Base-by-base conservation (phyloP, 2,329 filamentous ascomycete genomes). In the Dactylella cylindrospora region DNA sequence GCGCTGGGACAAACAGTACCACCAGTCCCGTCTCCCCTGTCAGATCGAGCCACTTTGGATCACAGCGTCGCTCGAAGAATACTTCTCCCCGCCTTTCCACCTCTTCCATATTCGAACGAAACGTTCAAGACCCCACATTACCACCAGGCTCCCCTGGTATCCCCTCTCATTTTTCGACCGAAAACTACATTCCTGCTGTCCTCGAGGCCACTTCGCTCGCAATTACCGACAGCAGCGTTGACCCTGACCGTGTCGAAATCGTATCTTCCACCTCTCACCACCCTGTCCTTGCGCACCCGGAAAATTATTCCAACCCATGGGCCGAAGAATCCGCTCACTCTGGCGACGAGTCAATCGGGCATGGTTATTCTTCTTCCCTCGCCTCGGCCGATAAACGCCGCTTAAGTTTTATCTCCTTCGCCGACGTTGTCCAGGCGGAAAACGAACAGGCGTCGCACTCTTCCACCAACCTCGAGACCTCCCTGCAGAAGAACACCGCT, bases 321-420 rank as follows among this genome's bases (percentile, higher is more conserved):
- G 29, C 64, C 49, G 29, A 59, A 35, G 54, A 57, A 8, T 64
- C 59, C 4, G 44, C 54, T 5, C 55, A 62, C 13, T 65, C 64
- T 8, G 66, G 67, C 17, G 67, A 67, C 31, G 65, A 66, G 20
- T 46, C 65, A 51, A 35, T 40, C 64, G 52, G 66, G 32, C 29
- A 53, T n/a, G 31, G 46, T 2, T 50, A 57, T 22, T 46, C 49
- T 29, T 51, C 54, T 4, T 51, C 59, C 8, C 39, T 57, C 1
- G 59, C 59, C 26, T 45, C 51, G 7, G 67, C 53, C 15, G 66
- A 68, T 32, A 68, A 67, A 13, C 84, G 88, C 38, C 83, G 91
- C 17, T 75, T 97, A 65, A 93, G 87, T 72, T 97, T 97, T 75
- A 95, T 97, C 71, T 95, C 90, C 5, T 97, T 97, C 73, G 90